Evolutionary conservation across 2,329 filamentous ascomycete species (phyloP).

Genomic region (Neofusicoccum cordaticola): DNA sequence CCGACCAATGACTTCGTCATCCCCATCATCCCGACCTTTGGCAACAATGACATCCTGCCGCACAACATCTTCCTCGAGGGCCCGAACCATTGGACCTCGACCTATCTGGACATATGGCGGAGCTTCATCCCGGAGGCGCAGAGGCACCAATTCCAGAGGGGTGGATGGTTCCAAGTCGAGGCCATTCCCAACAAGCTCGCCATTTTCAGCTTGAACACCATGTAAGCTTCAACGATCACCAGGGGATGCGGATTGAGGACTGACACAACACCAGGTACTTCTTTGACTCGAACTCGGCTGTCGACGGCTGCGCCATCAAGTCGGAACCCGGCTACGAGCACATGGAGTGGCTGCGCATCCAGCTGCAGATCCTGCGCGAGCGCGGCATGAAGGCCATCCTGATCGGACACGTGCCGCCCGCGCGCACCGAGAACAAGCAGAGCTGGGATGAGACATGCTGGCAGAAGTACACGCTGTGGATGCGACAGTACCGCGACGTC

Average conservation of each 20-base stretch:
- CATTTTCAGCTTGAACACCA: conserved; percentile 90
- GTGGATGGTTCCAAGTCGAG: conserved; percentile 93
- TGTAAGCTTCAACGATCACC: conserved; percentile 45
- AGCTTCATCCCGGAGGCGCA: conserved; percentile 90
- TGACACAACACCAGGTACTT: conserved; percentile 60
- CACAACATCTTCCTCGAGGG: conserved; percentile 89
- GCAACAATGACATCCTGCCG: conserved; percentile 96
- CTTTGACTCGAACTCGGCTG: conserved; percentile 87
- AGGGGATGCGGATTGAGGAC: background rate
- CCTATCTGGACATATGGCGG: conserved; percentile 75
- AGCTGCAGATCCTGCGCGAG: conserved; percentile 77
- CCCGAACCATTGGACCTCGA: conserved; percentile 80
- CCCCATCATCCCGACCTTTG: conserved; percentile 84
- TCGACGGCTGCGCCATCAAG: conserved; percentile 79
- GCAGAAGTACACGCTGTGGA: conserved; percentile 94
- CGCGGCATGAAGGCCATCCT: conserved; percentile 92
- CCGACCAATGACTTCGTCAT: conserved; percentile 63
- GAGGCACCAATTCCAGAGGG: conserved; percentile 83
- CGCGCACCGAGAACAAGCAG: conserved; percentile 77
- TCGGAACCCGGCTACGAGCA: conserved; percentile 89
- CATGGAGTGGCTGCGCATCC: conserved; percentile 91
- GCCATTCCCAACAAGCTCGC: conserved; percentile 82
- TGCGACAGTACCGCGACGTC: conserved; percentile 86
- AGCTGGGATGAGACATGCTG: conserved; percentile 97
- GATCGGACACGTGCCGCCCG: conserved; percentile 90